Base-by-base conservation (phyloP, 2,329 filamentous ascomycete species). In the Pseudogymnoascus sp. region DNA sequence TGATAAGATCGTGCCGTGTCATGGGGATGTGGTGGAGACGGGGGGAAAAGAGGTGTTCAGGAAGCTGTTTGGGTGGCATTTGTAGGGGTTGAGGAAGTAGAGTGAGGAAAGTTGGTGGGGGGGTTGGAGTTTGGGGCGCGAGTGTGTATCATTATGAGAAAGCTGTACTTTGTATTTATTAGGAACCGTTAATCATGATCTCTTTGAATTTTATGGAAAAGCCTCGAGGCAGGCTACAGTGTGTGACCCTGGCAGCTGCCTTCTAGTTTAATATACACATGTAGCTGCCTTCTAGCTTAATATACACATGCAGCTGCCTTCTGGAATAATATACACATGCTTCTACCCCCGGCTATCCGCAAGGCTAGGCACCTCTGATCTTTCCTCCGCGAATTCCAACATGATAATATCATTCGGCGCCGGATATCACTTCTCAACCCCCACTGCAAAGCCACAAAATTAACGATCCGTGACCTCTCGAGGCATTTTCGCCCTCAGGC, bases 1-100 rank as follows among this genome's bases (percentile, higher is more conserved):
- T 73, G 84, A 88, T 67, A 86, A 86, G 40, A 81, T 97, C 61
- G 86, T 99, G 65, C 92, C 93, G 0, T 97, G 93, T 74, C 95
- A 99, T 76, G 95, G 95, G 7, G 95, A 99, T 77, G 87, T 90
- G 14, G 86, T 97, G 68, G 88, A 95, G 74, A 80, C 78, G 1
- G 75, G 79, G 66, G 92, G 83, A 8, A 96, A 96, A 80, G 82
- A 82, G 10, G 79, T 90, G 14, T 96, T 93, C 68, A 78, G 82
- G 70, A 90, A 89, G 74, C 81, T 96, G 11, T 91, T 96, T 76
- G 82, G 83, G 70, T 97, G 93, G 92, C 90, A 96, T 78, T 73
- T 96, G 72, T 78, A 84, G 63, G 77, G 74, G 59, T 72, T 73
- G 63, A 38, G 19, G 40, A 56, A 16, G 61, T 50, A 16, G 13